Percentiles rank a stretch among this genome's conserved stretches.
Evolutionary conservation across 176 grass and related monocot species (phyloP).

Genomic region (Chrysopogon serrulatus): DNA sequence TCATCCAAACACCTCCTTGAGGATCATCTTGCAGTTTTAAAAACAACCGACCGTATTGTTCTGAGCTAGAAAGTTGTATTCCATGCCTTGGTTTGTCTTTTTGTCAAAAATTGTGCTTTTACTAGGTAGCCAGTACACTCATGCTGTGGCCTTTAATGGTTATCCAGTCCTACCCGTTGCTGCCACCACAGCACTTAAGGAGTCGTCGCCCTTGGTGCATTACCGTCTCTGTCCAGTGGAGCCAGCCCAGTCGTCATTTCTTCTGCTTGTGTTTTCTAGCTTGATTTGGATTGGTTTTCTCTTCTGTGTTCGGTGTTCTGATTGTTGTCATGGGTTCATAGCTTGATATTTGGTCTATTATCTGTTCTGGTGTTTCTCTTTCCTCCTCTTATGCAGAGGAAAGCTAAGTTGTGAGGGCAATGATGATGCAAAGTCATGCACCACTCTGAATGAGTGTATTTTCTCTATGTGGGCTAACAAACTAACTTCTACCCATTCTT

Average conservation of each 20-base stretch:
- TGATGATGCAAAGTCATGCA: conserved; percentile 58
- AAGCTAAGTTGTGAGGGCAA: not conserved
- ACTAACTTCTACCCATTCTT: conserved; percentile 39
- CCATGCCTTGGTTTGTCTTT: not conserved
- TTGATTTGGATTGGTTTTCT: no score
- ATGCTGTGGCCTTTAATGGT: not conserved
- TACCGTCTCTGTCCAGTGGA: accelerated
- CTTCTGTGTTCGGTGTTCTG: no score
- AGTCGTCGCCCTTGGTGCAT: not conserved
- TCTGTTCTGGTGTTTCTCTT: no score
- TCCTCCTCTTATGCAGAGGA: no score
- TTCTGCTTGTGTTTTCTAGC: not conserved
- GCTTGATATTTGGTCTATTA: no score
- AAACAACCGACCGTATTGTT: not conserved
- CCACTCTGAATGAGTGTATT: conserved; percentile 37
- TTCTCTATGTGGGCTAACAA: conserved; percentile 34
- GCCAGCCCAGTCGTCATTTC: not conserved
- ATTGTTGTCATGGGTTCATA: no score
- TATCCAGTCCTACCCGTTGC: not conserved
- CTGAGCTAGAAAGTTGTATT: not conserved
- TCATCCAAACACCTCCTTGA: no score
- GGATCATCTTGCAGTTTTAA: not conserved
- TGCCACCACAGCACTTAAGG: not conserved
- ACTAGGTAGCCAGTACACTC: not conserved
- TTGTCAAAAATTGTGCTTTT: not conserved